A percentile compares a stretch with the other conserved stretches of the same genome.
These are phyloP conservation scores for Fusarium staphyleae DNA, from an alignment of 2,329 filamentous ascomycete genomes.

Conservation along the genomic window DNA sequence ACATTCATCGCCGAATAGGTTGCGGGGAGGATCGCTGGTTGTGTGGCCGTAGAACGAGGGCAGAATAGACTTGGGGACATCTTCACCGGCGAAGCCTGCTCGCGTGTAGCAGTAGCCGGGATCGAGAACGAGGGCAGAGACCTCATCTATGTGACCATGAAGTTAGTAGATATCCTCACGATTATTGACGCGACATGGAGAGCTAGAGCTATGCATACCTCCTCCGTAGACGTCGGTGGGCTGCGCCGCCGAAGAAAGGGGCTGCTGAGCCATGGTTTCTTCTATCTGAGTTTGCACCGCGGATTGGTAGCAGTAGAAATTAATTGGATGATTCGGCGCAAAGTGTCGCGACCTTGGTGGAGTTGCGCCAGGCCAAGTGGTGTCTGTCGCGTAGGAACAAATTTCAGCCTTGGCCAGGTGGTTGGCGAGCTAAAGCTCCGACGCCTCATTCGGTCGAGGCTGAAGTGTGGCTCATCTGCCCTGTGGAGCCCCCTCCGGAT, in stretches of 20 bases:
- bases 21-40: conserved; percentile 54
- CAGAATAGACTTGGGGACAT: conserved; percentile 91
- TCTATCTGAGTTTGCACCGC: conserved; percentile 5
- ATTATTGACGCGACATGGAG: conserved; percentile 27
- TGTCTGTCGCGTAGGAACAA: conserved; percentile 43
- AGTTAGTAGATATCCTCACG: conserved; percentile 29
- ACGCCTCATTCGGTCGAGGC: conserved; percentile 24
- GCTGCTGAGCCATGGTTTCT: conserved; percentile 61
- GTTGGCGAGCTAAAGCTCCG: conserved; percentile 31
- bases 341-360: conserved; percentile 37
- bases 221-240: conserved; percentile 70
- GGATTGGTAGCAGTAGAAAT: conserved; percentile 20
- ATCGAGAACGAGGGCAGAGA: conserved; percentile 95
- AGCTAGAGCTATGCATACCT: conserved; percentile 52
- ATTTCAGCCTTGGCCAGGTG: conserved; percentile 44
- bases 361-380: conserved; percentile 36
- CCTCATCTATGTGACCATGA: conserved; percentile 73
- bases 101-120: conserved; percentile 90
- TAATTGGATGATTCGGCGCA: conserved; percentile 41
- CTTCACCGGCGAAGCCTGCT: conserved; percentile 96
- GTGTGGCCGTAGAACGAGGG: conserved; percentile 85
- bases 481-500: conserved; percentile 16
- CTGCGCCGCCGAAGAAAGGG: conserved; percentile 61
- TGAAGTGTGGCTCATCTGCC: conserved; percentile 13
- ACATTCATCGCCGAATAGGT: conserved; percentile 89